Base-by-base conservation (phyloP, 2,329 filamentous ascomycete genomes). In the Tympanopsis confertula region DNA sequence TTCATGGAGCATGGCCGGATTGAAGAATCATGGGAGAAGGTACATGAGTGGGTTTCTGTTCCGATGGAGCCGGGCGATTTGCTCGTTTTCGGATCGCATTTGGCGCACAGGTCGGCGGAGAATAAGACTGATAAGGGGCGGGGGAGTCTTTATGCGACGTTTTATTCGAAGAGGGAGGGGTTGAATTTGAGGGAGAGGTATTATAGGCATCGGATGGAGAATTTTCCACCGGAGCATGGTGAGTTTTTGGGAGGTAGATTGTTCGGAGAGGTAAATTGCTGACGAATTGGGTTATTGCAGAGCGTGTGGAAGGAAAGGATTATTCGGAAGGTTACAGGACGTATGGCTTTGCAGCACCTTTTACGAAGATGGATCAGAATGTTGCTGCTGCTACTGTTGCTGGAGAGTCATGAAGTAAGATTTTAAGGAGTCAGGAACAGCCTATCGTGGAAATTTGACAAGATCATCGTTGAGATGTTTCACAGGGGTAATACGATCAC, bases 41-140 rank as follows among this genome's bases (percentile, higher is more conserved):
- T 39, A 5, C 53, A 56, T n/a, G 42, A 48, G 35, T 58, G 55
- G 55, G 35, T 47, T 2, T 42, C 47, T 3, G 45, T 57, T 2
- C 50, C 54, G 4, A 46, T 57, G 17, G 45, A 52, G 37, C 41
- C 50, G 5, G 50, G 54, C 12, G 48, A 56, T 24, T 42, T 56
- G 26, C 40, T 57, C 7, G 44, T 57, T 5, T 57, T 58, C 37
- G 54, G 54, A 5, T 54, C 52, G 4, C 52, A 54, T 35, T 48
- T 57, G 13, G 55, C 54, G 10, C 53, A 58, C 41, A 44, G 53
- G 5, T 55, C 50, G 4, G 51, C 47, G 2, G 41, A 45, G 7
- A 56, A 57, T 19, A 45, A 41, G 10, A 54, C 48, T 1, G 41
- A 44, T 5, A 44, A 40, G 22, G 40, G 44, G 5, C 44, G 50